These are phyloP conservation scores for Ophiostoma ips DNA, from an alignment of 2,329 filamentous ascomycete species.

Conservation along the genomic window DNA sequence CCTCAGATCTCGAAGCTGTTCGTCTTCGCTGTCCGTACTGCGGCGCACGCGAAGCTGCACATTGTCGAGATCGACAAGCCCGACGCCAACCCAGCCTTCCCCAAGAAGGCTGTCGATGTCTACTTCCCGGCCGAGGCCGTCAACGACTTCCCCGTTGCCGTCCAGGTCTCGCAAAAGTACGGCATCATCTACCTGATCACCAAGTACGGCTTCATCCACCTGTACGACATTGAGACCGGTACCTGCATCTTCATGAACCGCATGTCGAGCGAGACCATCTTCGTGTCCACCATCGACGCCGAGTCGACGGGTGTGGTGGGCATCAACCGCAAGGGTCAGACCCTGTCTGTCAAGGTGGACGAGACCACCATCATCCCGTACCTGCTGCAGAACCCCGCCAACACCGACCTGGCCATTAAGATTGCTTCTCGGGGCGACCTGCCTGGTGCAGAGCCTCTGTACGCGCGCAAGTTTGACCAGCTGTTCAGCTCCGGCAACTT, in stretches of 20 bases:
- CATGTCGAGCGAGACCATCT: constrained; percentile 98
- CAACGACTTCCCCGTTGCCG: constrained; percentile 95
- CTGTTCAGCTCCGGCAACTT: constrained; percentile 70
- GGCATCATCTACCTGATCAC: constrained; percentile 95
- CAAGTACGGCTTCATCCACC: constrained; percentile 97
- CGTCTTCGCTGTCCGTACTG: constrained; percentile 85
- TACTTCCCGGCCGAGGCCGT: constrained; percentile 93
- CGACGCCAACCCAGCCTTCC: constrained; percentile 74
- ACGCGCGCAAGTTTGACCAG: constrained; percentile 84
- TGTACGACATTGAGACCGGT: constrained; percentile 93
- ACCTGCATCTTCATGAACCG: constrained; percentile 99
- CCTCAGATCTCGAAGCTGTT: constrained; percentile 89
- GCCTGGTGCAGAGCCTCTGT: constrained; percentile 85
- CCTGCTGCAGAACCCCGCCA: constrained; percentile 89
- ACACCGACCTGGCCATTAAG: constrained; percentile 87
- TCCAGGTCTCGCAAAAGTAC: constrained; percentile 95
- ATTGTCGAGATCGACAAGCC: constrained; percentile 95
- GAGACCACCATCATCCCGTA: constrained; percentile 87
- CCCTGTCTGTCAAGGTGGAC: constrained; percentile 85
- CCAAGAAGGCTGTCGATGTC: constrained; percentile 93
- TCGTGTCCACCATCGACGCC: constrained; percentile 75
- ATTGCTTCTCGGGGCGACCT: constrained; percentile 88
- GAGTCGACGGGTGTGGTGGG: constrained; percentile 80
- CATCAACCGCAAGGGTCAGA: constrained; percentile 95
- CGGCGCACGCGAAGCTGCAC: constrained; percentile 85